Conservation (phyloP, 768 basidiomycete genomes). For the Naganishia randhawae region DNA sequence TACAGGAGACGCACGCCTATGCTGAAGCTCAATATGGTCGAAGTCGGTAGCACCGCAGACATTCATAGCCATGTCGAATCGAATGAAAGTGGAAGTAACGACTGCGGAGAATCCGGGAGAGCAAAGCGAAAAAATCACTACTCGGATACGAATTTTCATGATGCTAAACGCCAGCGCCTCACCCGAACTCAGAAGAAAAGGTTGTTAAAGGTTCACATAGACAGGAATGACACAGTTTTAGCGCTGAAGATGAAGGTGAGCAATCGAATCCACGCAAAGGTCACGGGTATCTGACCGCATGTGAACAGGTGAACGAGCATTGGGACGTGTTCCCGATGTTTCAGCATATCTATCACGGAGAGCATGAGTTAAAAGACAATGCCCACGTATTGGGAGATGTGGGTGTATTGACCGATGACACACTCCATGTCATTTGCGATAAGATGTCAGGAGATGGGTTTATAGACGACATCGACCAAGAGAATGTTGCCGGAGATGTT, state of each 20-base stretch:
- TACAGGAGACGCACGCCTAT: neutral
- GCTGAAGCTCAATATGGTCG: neutral
- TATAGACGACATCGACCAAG: constrained; percentile 4
- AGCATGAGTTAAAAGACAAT: constrained; percentile 18
- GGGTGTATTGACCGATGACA: constrained; percentile 17
- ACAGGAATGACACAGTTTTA: neutral
- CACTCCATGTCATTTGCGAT: constrained; percentile 14
- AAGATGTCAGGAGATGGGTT: constrained; percentile 10
- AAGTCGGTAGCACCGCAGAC: neutral
- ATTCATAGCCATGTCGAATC: neutral
- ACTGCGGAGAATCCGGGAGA: neutral
- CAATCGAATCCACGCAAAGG: neutral
- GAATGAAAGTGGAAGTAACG: neutral
- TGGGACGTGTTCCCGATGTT: constrained; percentile 6
- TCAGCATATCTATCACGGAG: constrained; percentile 13
- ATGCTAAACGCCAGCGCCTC: neutral
- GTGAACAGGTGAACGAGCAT: neutral
- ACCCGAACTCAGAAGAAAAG: neutral
- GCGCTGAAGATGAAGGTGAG: constrained; percentile 21
- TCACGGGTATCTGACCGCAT: neutral
- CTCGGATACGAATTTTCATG: neutral
- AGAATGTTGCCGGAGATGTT: neutral
- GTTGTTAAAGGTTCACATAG: neutral
- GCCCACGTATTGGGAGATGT: neutral
- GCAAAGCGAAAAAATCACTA: neutral